Conservation (phyloP, 192 early-diverging fungal genomes). For the Mycoemilia scoparia region DNA sequence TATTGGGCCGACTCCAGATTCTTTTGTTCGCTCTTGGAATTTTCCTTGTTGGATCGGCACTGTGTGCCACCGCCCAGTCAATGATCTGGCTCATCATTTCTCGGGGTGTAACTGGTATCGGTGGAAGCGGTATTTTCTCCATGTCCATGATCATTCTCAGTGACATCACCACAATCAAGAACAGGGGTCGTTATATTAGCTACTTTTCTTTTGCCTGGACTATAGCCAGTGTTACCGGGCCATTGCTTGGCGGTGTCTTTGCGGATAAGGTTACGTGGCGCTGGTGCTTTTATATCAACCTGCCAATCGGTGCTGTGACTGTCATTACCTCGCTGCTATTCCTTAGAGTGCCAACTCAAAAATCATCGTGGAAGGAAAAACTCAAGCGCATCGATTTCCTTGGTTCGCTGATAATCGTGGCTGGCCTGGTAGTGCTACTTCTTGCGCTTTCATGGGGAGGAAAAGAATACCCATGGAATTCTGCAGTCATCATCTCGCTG, state of each 20-base stretch:
- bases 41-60: slow-evolving; percentile 31
- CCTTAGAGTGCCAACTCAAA: slow-evolving; percentile 17
- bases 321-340: slow-evolving; percentile 16
- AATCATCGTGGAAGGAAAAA: slow-evolving; percentile 23
- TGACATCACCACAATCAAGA: slow-evolving; percentile 36
- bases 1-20: slow-evolving; percentile 51
- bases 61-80: slow-evolving; percentile 27
- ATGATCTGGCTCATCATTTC: slow-evolving; percentile 47
- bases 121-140: slow-evolving; percentile 42
- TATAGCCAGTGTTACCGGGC: slow-evolving; percentile 33
- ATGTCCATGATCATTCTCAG: slow-evolving; percentile 42
- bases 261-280: slow-evolving; percentile 23
- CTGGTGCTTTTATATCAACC: slow-evolving; percentile 39
- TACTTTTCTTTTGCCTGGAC: slow-evolving; percentile 35
- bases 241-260: slow-evolving; percentile 37
- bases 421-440: slow-evolving; percentile 38
- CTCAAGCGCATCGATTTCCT: slow-evolving; percentile 41
- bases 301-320: slow-evolving; percentile 21
- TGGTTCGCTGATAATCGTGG: slow-evolving; percentile 34
- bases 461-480: slow-evolving; percentile 46
- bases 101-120: slow-evolving; percentile 43
- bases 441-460: slow-evolving; percentile 62
- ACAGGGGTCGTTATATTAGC: slow-evolving; percentile 38
- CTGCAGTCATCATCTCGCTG: slow-evolving; percentile 35
- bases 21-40: slow-evolving; percentile 31